Conservation (phyloP, 1,139 yeast genomes). For the Kodamaea suecica region DNA sequence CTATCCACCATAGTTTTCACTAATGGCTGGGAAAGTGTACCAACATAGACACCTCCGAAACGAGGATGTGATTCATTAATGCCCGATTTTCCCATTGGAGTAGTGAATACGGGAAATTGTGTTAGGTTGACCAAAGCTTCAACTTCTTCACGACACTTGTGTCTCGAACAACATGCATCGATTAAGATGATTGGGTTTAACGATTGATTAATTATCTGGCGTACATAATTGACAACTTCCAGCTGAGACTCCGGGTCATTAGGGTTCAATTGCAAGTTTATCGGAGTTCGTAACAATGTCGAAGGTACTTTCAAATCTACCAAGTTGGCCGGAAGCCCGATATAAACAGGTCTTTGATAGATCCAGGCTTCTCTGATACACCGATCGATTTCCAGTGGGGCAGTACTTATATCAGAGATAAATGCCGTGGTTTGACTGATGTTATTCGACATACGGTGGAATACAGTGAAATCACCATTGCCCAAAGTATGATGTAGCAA, state of each 20-base stretch:
- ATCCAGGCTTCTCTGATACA: slow-evolving; percentile 70
- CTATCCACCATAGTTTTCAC: slow-evolving; percentile 74
- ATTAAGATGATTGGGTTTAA: slow-evolving; percentile 72
- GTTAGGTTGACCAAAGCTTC: slow-evolving; percentile 61
- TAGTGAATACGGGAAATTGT: slow-evolving; percentile 78
- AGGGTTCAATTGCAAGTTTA: slow-evolving; percentile 57
- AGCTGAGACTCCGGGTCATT: slow-evolving; percentile 70
- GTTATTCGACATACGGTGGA: slow-evolving; percentile 54
- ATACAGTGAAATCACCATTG: slow-evolving; percentile 45
- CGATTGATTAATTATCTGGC: slow-evolving; percentile 52
- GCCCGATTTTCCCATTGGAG: slow-evolving; percentile 89
- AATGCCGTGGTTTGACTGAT: slow-evolving; percentile 65
- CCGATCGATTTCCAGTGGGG: slow-evolving; percentile 69
- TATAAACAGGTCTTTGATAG: slow-evolving; percentile 77
- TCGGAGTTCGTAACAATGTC: slow-evolving; percentile 54
- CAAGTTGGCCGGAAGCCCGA: slow-evolving; percentile 80
- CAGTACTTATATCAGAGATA: slow-evolving; percentile 58
- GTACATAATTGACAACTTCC: slow-evolving; percentile 62
- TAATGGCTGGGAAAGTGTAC: slow-evolving; percentile 71
- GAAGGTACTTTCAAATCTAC: slow-evolving; percentile 64
- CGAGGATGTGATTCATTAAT: slow-evolving; percentile 72
- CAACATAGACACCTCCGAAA: slow-evolving; percentile 86
- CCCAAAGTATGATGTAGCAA: slow-evolving; percentile 46
- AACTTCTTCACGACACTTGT: slow-evolving; percentile 63
- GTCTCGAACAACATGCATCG: slow-evolving; percentile 87